Evolutionary conservation across 768 basidiomycete genomes (phyloP).

Genomic region (Phylloporus sp.): DNA sequence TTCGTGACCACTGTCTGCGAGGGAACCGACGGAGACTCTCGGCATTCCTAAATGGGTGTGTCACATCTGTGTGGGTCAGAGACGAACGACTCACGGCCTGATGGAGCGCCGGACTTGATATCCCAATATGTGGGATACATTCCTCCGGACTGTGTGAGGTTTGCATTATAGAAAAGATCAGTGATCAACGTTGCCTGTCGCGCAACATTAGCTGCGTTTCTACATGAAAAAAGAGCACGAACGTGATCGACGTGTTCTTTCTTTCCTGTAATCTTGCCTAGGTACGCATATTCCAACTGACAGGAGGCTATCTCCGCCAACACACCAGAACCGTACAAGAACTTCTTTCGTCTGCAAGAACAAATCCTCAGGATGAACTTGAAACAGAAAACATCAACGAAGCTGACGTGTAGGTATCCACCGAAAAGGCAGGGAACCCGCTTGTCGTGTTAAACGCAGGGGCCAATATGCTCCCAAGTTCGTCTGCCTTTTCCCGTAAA

Average conservation of each 20-base stretch:
- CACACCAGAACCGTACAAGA: constrained; percentile 27
- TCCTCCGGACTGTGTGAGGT: constrained; percentile 46
- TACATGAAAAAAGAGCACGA: constrained; percentile 13
- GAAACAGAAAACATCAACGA: background rate
- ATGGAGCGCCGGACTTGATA: constrained; percentile 41
- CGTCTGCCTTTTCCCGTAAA: constrained; percentile 67
- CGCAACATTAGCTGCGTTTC: background rate
- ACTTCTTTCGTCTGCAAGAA: background rate
- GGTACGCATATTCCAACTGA: constrained; percentile 82
- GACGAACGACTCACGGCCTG: constrained; percentile 39
- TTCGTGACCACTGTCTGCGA: constrained; percentile 72
- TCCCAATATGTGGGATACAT: constrained; percentile 65
- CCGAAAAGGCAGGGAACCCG: constrained; percentile 68
- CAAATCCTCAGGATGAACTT: background rate
- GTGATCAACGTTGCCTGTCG: constrained; percentile 49
- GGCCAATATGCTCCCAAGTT: constrained; percentile 65
- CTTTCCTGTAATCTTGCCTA: constrained; percentile 75
- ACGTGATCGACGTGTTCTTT: constrained; percentile 57
- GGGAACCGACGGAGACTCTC: constrained; percentile 55
- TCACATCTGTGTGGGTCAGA: background rate
- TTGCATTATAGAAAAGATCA: constrained; percentile 41
- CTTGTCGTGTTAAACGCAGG: constrained; percentile 66
- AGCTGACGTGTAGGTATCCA: constrained; percentile 60
- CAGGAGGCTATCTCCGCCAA: constrained; percentile 77
- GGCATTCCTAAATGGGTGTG: constrained; percentile 11